phyloP scores from a whole-genome alignment of 2,329 filamentous ascomycete genomes.

The Lanzia echinophila region DNA sequence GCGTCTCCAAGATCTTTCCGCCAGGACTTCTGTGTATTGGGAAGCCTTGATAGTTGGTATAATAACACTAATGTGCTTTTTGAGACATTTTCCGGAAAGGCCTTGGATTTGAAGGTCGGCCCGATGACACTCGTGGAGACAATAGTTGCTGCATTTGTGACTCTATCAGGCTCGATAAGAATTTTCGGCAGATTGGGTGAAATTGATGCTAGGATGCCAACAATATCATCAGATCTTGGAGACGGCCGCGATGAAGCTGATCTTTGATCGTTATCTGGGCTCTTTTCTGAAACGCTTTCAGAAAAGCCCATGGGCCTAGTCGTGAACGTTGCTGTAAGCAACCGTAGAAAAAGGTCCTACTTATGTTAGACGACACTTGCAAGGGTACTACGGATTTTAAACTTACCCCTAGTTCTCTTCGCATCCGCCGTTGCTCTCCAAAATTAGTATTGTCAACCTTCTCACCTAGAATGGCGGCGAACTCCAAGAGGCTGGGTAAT shows the following conservation, averaged over 20 bases:
- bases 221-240: slow-evolving; percentile 62
- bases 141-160: slow-evolving; percentile 67
- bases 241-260: slow-evolving; percentile 17
- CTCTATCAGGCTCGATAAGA: slow-evolving; percentile 77
- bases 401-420: slow-evolving; percentile 77
- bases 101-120: slow-evolving; percentile 74
- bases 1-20: slow-evolving; percentile 88
- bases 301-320: slow-evolving; percentile 72
- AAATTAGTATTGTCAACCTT: slow-evolving; percentile 98
- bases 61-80: slow-evolving; percentile 65
- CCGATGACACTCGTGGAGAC: slow-evolving; percentile 80
- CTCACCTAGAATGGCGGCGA: slow-evolving; percentile 81
- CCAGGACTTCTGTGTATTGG: slow-evolving; percentile 81
- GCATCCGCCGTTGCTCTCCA: slow-evolving; percentile 88
- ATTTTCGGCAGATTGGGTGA: slow-evolving; percentile 77
- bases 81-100: slow-evolving; percentile 80
- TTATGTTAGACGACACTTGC: neutral
- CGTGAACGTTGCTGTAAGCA: slow-evolving; percentile 91
- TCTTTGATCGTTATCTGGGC: slow-evolving; percentile 33
- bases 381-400: neutral
- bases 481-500: slow-evolving; percentile 77
- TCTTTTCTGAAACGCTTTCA: slow-evolving; percentile 39
- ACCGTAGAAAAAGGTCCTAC: slow-evolving; percentile 79
- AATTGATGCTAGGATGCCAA: slow-evolving; percentile 71
- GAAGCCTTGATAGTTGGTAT: slow-evolving; percentile 68